Base-by-base conservation (phyloP, 257 asterid genomes). In the Solanum peruvianum region DNA sequence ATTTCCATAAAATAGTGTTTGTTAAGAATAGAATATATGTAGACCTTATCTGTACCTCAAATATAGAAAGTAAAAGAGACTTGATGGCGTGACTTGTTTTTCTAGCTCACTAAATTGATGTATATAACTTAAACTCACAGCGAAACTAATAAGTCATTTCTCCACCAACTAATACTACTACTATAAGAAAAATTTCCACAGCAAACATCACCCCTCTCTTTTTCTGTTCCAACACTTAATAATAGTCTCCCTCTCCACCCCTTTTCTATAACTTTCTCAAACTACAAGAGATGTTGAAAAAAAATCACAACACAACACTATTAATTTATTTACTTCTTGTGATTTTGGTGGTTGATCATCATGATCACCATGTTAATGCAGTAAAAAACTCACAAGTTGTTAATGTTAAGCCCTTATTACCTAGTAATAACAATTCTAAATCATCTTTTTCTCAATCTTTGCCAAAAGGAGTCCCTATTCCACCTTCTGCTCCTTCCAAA, bases 401-500 rank as follows among this genome's bases (percentile, higher is more conserved):
- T 47, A 18, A 29, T 31, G 69, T 49, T 49, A 49, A 29, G 1
- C 69, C 85, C 2, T 29, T 73, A 73, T 73, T 80, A 16, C 29
- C 69, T 29, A 21, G 4, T 80, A 80, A 29, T 5, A 21, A 23
- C 21, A 49, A 81, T 81, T 47, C 69, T 25, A 15, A 47, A 45
- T 5, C 3, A 80, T 47, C 66, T 29, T 81, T 47, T 81, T 81
- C 85, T 81, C 69, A 80, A 16, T 81, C 85, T 81, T 49, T 81
- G 45, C 69, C 69, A 81, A 81, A 81, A 81, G 45, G 69, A 1
- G 14, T 81, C 20, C 67, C 85, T 81, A 49, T 81, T 81, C 85
- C 85, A 49, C 85, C 85, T 81, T 81, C 85, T 49, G 85, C 85
- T 49, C 85, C 85, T 81, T 81, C 85, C 45, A 49, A 81, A 81